Conservation (phyloP, 345 rosid species). For the Iberis pinnata region DNA sequence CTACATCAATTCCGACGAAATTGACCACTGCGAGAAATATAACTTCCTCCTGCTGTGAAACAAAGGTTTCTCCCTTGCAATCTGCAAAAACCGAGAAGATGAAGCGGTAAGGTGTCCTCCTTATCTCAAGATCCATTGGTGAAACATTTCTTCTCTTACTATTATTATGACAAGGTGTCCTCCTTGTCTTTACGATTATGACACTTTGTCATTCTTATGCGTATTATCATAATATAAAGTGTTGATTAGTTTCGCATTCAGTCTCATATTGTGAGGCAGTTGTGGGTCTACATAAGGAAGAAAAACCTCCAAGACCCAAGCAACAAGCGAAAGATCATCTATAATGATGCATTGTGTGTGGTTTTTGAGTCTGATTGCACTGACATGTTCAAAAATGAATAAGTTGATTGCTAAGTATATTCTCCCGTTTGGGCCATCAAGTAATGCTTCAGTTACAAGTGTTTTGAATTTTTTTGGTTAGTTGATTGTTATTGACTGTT, state of each 20-base stretch:
- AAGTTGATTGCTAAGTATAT: constrained; percentile 92
- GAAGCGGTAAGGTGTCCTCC: no score
- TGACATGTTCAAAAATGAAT: constrained; percentile 98
- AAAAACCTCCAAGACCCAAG: constrained; percentile 97
- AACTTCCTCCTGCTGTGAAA: no score
- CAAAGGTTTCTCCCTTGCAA: no score
- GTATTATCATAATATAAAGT: background rate
- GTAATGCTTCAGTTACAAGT: constrained; percentile 32
- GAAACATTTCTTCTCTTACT: no score
- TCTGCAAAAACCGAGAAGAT: no score
- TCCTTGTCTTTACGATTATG: background rate
- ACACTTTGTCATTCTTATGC: constrained; percentile 1
- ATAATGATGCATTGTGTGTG: constrained; percentile 81
- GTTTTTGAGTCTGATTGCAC: constrained; percentile 97
- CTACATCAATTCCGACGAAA: no score
- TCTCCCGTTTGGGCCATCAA: constrained; percentile 68
- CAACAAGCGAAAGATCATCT: constrained; percentile 94
- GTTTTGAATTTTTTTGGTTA: background rate
- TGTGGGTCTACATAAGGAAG: constrained; percentile 97
- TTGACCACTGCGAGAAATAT: no score
- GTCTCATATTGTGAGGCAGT: constrained; percentile 81
- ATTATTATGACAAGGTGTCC: background rate
- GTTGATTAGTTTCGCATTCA: constrained; percentile 16
- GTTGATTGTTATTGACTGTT: constrained; percentile 16
- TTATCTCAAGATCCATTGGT: no score